Evolutionary conservation across 805 yeast species (phyloP).

Genomic region (Torulaspora microellipsoides): DNA sequence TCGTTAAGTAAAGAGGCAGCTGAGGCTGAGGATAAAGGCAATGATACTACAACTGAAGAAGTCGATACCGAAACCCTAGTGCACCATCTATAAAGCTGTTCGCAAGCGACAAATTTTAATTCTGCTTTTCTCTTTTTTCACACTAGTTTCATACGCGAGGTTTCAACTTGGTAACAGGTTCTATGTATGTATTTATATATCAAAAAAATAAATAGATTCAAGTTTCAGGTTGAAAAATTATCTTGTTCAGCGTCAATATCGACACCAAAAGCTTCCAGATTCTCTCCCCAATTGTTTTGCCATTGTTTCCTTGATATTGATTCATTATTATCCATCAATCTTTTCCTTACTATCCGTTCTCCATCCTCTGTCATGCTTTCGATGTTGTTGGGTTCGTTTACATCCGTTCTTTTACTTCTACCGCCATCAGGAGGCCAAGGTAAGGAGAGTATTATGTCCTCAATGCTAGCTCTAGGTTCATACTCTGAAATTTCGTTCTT

Average conservation of each 20-base stretch:
- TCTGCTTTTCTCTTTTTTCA: no score
- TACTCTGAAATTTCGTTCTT: constrained; percentile 49
- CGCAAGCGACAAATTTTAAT: no score
- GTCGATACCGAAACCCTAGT: constrained; percentile 40
- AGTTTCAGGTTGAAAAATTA: not conserved
- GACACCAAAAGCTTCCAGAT: constrained; percentile 80
- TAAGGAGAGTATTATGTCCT: constrained; percentile 55
- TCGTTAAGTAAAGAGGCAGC: constrained; percentile 4
- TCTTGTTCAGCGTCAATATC: constrained; percentile 58
- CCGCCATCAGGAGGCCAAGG: constrained; percentile 97
- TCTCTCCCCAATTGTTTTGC: constrained; percentile 81
- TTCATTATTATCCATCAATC: constrained; percentile 35
- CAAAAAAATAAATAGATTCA: not conserved
- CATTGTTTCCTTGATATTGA: constrained; percentile 47
- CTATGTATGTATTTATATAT: constrained; percentile 8
- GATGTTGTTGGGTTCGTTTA: constrained; percentile 4
- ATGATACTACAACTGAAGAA: constrained; percentile 43
- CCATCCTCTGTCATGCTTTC: constrained; percentile 24
- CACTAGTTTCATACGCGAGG: no score
- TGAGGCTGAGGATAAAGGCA: constrained; percentile 30
- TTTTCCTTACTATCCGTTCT: constrained; percentile 32
- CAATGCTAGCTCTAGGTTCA: constrained; percentile 24
- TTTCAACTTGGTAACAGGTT: not conserved
- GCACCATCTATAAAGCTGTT: not conserved
- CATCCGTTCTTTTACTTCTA: constrained; percentile 34